phyloP scores from a whole-genome alignment of 495 filamentous ascomycete genomes.

The Penicillium angulare region DNA sequence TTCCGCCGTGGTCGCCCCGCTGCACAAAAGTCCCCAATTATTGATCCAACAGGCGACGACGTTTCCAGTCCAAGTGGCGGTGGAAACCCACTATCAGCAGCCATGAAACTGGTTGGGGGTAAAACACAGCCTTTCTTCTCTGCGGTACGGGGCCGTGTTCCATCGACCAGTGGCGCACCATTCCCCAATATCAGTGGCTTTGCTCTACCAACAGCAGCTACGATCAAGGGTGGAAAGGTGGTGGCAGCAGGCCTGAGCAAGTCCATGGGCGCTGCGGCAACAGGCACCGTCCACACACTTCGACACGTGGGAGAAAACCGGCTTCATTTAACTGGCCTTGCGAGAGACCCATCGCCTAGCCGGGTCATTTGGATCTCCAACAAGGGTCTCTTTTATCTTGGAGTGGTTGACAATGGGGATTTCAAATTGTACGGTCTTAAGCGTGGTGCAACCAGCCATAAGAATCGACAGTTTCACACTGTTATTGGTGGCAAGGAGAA shows the following conservation, averaged over 20 bases:
- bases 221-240: conserved; percentile 68
- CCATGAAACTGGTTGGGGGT: conserved; percentile 53
- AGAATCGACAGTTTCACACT: conserved; percentile 48
- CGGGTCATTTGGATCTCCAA: conserved; percentile 42
- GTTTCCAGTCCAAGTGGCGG: conserved; percentile 52
- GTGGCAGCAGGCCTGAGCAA: conserved; percentile 80
- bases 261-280: conserved; percentile 78
- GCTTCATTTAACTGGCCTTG: conserved; percentile 64
- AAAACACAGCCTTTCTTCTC: conserved; percentile 60
- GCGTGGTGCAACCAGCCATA: conserved; percentile 38
- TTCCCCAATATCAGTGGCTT: conserved; percentile 46
- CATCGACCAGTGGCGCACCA: conserved; percentile 45
- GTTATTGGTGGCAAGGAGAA: conserved; percentile 56
- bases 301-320: conserved; percentile 83
- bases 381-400: conserved; percentile 38
- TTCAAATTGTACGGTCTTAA: conserved; percentile 69
- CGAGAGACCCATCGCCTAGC: conserved; percentile 37
- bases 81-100: conserved; percentile 64
- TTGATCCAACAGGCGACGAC: conserved; percentile 35
- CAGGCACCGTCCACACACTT: conserved; percentile 72
- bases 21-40: conserved; percentile 33
- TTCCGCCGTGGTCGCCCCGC: conserved; percentile 59
- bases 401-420: conserved; percentile 35
- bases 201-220: conserved; percentile 63
- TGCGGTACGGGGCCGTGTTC: conserved; percentile 51